Evolutionary conservation across 2,329 filamentous ascomycete species (phyloP).

Genomic region (Xenosphaeropsis pyriputrescens): DNA sequence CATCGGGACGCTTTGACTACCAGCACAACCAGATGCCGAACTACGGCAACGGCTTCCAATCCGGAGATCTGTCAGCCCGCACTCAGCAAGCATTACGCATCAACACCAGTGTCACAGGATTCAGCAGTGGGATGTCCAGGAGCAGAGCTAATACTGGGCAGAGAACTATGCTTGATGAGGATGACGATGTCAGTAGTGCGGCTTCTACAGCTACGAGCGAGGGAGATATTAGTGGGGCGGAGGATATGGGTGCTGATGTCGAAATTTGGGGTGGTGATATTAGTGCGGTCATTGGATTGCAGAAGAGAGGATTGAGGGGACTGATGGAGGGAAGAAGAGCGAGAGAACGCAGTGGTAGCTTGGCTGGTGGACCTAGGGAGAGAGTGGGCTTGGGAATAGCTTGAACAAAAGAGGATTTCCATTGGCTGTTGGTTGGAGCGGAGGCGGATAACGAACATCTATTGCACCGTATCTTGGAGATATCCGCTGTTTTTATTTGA

Average conservation of each 20-base stretch:
- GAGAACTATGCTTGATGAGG: conserved; percentile 18
- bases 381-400: too few relatives aligned
- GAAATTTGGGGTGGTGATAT: conserved; percentile 73
- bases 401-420: too few relatives aligned
- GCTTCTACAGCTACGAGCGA: conserved; percentile 14
- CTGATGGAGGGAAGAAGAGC: conserved; percentile 89
- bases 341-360: conserved; percentile 48
- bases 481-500: too few relatives aligned
- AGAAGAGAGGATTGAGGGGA: conserved; percentile 83
- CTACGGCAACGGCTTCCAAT: conserved; percentile 6
- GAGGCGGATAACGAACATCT: too few relatives aligned
- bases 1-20: background rate
- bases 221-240: conserved; percentile 21
- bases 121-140: conserved; percentile 5
- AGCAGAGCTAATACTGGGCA: conserved; percentile 3
- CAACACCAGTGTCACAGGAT: conserved; percentile 29
- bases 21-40: conserved; percentile 6
- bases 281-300: conserved; percentile 83
- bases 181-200: conserved; percentile 10
- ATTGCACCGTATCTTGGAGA: too few relatives aligned
- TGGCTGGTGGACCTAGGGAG: background rate
- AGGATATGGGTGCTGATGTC: conserved; percentile 22
- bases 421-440: too few relatives aligned
- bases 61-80: conserved; percentile 7
- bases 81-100: conserved; percentile 25